Evolutionary conservation across 352 stramenopile genomes (phyloP).

Genomic region (Pythium periplocum): DNA sequence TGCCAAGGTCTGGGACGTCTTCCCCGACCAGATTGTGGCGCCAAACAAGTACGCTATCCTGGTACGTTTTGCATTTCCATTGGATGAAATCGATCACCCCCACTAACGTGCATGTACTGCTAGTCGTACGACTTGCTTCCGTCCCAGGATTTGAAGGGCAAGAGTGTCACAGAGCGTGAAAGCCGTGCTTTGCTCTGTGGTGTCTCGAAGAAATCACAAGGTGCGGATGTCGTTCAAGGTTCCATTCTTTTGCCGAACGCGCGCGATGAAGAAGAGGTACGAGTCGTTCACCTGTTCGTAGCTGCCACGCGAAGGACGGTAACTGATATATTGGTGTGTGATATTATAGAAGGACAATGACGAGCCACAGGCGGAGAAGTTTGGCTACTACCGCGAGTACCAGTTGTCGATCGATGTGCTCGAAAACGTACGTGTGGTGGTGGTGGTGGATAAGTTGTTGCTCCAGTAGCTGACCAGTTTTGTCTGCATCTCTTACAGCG

Average conservation of each 20-base stretch:
- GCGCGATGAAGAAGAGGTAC: constrained; percentile 48
- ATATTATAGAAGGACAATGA: constrained; percentile 32
- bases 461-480: too few relatives aligned
- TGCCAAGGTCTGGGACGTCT: constrained; percentile 80
- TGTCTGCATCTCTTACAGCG: background rate
- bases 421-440: constrained; percentile 45
- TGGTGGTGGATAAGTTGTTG: background rate
- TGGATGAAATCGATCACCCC: too few relatives aligned
- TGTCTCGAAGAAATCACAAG: constrained; percentile 61
- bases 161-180: constrained; percentile 63
- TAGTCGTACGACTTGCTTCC: constrained; percentile 85
- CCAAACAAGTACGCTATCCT: constrained; percentile 82
- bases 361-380: constrained; percentile 58
- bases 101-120: too few relatives aligned
- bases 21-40: constrained; percentile 68
- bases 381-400: constrained; percentile 80
- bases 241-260: constrained; percentile 70
- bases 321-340: background rate
- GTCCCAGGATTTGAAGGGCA: constrained; percentile 74
- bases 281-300: background rate
- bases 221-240: constrained; percentile 57
- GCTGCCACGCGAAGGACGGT: too few relatives aligned
- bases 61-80: constrained; percentile 24
- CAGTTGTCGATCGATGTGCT: constrained; percentile 64
- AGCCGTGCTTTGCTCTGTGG: constrained; percentile 66